Percentiles rank a stretch among this genome's conserved stretches.
Conservation (phyloP, 441 rosid species). For the Gossypium davidsonii region DNA sequence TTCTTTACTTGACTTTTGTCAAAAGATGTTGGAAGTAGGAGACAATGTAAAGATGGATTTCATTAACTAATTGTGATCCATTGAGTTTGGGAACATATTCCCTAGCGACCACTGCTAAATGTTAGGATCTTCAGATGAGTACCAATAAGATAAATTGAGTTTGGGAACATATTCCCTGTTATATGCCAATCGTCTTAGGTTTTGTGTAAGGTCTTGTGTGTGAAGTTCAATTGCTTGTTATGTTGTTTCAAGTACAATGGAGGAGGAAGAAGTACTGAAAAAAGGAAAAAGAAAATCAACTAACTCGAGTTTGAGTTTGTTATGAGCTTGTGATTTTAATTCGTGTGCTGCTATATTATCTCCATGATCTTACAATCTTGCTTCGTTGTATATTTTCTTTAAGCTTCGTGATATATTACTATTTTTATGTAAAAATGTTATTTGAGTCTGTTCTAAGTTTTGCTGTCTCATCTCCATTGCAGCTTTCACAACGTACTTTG, state of each 20-base stretch:
- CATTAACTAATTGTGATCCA: background rate
- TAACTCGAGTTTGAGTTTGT: background rate
- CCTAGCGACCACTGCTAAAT: background rate
- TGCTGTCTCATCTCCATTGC: conserved; percentile 32
- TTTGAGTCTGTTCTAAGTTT: conserved; percentile 17
- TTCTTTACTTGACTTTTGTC: background rate
- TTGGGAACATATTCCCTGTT: background rate
- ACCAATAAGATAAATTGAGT: background rate
- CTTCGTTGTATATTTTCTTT: background rate
- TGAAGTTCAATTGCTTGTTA: background rate
- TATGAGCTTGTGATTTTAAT: background rate
- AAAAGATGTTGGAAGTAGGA: background rate
- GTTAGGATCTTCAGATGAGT: background rate
- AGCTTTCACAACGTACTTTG: conserved; percentile 95
- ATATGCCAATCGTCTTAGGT: background rate
- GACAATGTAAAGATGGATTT: background rate
- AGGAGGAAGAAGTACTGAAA: background rate
- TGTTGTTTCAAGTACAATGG: background rate
- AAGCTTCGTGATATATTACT: background rate
- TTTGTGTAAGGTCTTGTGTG: background rate
- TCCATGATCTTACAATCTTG: background rate
- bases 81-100: background rate
- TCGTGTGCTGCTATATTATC: background rate
- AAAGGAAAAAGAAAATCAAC: background rate
- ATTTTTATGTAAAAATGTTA: background rate